phyloP scores from a whole-genome alignment of 164 flowering plant genomes.

The Magnolia officinalis region DNA sequence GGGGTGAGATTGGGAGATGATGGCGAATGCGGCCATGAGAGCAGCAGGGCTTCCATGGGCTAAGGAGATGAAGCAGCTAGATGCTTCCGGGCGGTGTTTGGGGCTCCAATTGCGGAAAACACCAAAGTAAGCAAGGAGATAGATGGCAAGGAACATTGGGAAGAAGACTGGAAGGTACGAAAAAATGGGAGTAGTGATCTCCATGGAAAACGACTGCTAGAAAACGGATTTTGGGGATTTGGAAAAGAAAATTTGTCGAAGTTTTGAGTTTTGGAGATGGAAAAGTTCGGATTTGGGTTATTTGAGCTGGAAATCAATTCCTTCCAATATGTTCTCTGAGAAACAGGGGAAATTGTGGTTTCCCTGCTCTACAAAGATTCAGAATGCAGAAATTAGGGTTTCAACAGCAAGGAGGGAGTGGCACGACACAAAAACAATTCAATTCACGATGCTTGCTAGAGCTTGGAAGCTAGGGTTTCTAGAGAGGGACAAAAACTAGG shows the following conservation, averaged over 20 bases:
- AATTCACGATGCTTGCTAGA: neutral
- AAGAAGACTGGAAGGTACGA: slow-evolving; percentile 45
- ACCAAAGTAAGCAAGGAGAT: slow-evolving; percentile 46
- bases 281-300: neutral
- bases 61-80: slow-evolving; percentile 76
- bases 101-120: slow-evolving; percentile 61
- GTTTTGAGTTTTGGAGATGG: neutral
- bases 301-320: neutral
- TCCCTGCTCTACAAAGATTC: neutral
- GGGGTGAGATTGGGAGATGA: slow-evolving; percentile 22
- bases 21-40: slow-evolving; percentile 41
- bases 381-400: neutral
- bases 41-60: slow-evolving; percentile 86
- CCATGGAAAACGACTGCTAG: slow-evolving; percentile 18
- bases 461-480: neutral
- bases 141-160: slow-evolving; percentile 41
- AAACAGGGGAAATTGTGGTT: neutral
- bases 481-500: neutral
- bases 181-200: slow-evolving; percentile 19
- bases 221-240: neutral
- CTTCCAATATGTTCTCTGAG: too few species aligned
- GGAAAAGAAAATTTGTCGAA: neutral
- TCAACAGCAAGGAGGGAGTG: neutral
- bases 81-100: slow-evolving; percentile 63
- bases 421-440: neutral